Base-by-base conservation (phyloP, 116 monocot species). In the Phalaenopsis hybrid region DNA sequence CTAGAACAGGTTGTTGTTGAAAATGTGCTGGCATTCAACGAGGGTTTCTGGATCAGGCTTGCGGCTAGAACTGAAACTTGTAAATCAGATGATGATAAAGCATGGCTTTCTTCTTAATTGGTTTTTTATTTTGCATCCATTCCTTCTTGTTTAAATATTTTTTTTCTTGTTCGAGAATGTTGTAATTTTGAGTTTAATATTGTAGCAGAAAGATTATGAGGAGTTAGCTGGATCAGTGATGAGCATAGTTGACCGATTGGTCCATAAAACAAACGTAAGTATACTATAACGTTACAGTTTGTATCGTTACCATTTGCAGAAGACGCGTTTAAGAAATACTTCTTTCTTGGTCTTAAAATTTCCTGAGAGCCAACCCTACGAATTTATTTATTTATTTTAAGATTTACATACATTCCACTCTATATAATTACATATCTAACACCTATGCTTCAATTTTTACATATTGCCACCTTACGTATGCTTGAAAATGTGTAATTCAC, bases 1-100 rank as follows among this genome's bases (percentile, higher is more conserved):
- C 90, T 96, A 63, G 90, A 96, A n/a, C 81, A 92, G 85, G 88
- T 92, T 63, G 94, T 96, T 80, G 94, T 96, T 75, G 92, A 94
- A 87, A 96, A 96, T 82, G 77, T 96, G 17, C 83, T 94, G 41
- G 86, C 92, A 23, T 91, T 96, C 76, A 89, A 92, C 57, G 91
- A 91, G 70, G 82, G 79, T 49, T 94, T 96, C 81, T 96, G 96
- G 96, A 91, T 96, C 74, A 86, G 94, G 52, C 92, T 96, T 79
- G 96, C 96, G 43, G 92, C 94, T 84, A 85, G 94, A 86, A 87
- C 87, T 77, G 94, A 96, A 81, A 89, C 94, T 37, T 94, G 96
- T 90, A 90, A 92, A 89, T 92, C 94, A 73, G 94, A 92, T 80
- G 92, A 94, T 87, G 96, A 96, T 81, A 94, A 96, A 92, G 96